Base-by-base conservation (phyloP, 139 green algal genomes). In the Coelastrella sp. region DNA sequence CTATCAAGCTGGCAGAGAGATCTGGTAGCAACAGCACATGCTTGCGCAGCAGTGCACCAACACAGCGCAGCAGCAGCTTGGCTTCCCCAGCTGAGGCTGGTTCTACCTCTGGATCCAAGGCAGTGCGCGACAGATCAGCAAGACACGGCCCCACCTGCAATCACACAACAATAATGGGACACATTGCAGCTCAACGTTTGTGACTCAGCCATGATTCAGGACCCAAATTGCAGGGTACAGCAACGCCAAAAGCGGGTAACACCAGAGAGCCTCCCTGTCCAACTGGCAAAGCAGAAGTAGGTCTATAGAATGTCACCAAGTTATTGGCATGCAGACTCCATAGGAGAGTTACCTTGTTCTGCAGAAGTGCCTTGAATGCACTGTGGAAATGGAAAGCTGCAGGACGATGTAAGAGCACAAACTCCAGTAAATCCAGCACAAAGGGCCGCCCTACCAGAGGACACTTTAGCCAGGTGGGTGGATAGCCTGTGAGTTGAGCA, bases 381-480 rank as follows among this genome's bases (percentile, higher is more conserved):
- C 78, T 77, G 59, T 90, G 64, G 53, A 38, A 30, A 66, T 92
- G 77, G 63, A 98, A 96, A 17, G 93, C 79, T 15, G 82, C 73
- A 0, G 90, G 69, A 8, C 89, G 89, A 62, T 95, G 90, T 41
- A 76, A 57, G 72, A 98, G 91, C 86, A 96, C 90, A 89, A 92
- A 95, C 81, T 98, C 93, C 67, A 98, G 85, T 43, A 96, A 80
- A 66, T 97, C 94, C 63, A 97, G 78, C 76, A 95, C 84, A 76
- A 96, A 95, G 4, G 89, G 78, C 17, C 91, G 86, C 0, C 88
- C 89, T n/a, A 94, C 81, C 19, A 86, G 63, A 5, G 92, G 92
- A 23, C 89, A 91, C 41, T 89, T 73, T 2, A 89, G 48, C 62
- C 57, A 89, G 45, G 60, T 57, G 60, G 78, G 43, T 23, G 67